Evolutionary conservation across 306 rosid species (phyloP).

Genomic region (Astragalus glycyphyllos): DNA sequence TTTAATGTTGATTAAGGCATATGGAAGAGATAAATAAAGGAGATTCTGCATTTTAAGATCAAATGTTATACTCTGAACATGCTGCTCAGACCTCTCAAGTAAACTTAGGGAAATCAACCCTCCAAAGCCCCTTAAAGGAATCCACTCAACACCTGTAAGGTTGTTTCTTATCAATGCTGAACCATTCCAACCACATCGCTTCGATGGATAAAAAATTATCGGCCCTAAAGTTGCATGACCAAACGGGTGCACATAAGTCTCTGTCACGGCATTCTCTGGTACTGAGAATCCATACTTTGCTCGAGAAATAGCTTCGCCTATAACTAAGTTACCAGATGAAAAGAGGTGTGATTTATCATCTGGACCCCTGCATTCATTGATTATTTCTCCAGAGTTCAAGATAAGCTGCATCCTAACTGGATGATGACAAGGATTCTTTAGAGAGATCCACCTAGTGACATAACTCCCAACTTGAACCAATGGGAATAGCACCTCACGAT

Average conservation of each 20-base stretch:
- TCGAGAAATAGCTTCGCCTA: slow-evolving; percentile 58
- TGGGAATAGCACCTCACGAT: slow-evolving; percentile 69
- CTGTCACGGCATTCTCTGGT: slow-evolving; percentile 72
- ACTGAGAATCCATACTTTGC: slow-evolving; percentile 83
- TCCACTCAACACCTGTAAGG: slow-evolving; percentile 90
- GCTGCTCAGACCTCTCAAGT: slow-evolving; percentile 70
- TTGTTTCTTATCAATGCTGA: slow-evolving; percentile 89
- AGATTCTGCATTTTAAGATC: slow-evolving; percentile 60
- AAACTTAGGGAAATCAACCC: slow-evolving; percentile 75
- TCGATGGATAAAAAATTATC: slow-evolving; percentile 76
- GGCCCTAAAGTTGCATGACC: slow-evolving; percentile 80
- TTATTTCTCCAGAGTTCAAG: slow-evolving; percentile 77
- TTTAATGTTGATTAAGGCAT: slow-evolving; percentile 55
- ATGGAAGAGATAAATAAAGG: slow-evolving; percentile 61
- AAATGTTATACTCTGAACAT: slow-evolving; percentile 68
- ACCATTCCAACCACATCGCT: slow-evolving; percentile 83
- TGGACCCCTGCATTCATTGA: slow-evolving; percentile 64
- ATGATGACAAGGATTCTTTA: slow-evolving; percentile 75
- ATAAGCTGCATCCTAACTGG: slow-evolving; percentile 89
- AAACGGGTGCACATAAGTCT: slow-evolving; percentile 77
- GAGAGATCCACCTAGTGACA: slow-evolving; percentile 73
- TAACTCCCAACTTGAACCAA: slow-evolving; percentile 80
- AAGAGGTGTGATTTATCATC: slow-evolving; percentile 66
- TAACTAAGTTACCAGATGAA: slow-evolving; percentile 68
- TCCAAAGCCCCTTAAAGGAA: slow-evolving; percentile 77